phyloP scores from a whole-genome alignment of 306 rosid genomes.

The Prosopis cineraria region DNA sequence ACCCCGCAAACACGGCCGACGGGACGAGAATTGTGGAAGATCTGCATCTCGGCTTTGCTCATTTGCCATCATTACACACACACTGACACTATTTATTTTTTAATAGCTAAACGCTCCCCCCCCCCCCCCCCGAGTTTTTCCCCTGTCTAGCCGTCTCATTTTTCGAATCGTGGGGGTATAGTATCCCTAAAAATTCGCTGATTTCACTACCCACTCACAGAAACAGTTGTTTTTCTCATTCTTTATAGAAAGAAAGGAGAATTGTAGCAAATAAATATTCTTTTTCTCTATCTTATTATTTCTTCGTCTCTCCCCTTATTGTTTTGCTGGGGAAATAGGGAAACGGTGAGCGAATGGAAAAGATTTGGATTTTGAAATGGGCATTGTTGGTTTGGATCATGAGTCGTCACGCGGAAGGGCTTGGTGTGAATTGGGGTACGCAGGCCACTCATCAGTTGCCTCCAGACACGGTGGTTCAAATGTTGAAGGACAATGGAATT shows the following conservation, averaged over 20 bases:
- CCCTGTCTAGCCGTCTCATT: constrained; percentile 14
- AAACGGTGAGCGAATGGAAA: constrained; percentile 49
- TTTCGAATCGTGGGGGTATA: constrained; percentile 36
- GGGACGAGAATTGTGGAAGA: background rate
- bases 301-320: background rate
- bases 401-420: constrained; percentile 59
- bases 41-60: background rate
- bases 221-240: constrained; percentile 44
- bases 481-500: constrained; percentile 88
- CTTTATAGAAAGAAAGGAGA: background rate
- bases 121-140: background rate
- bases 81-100: too few species aligned
- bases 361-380: constrained; percentile 37
- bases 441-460: constrained; percentile 78
- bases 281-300: background rate
- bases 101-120: too few species aligned
- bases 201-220: constrained; percentile 42
- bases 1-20: background rate
- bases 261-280: background rate
- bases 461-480: constrained; percentile 72
- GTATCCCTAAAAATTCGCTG: constrained; percentile 43
- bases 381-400: constrained; percentile 43
- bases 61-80: background rate
- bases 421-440: constrained; percentile 98
- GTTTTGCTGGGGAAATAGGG: background rate